Conservation (phyloP, 495 filamentous ascomycete genomes). For the Penicillium roqueforti region DNA sequence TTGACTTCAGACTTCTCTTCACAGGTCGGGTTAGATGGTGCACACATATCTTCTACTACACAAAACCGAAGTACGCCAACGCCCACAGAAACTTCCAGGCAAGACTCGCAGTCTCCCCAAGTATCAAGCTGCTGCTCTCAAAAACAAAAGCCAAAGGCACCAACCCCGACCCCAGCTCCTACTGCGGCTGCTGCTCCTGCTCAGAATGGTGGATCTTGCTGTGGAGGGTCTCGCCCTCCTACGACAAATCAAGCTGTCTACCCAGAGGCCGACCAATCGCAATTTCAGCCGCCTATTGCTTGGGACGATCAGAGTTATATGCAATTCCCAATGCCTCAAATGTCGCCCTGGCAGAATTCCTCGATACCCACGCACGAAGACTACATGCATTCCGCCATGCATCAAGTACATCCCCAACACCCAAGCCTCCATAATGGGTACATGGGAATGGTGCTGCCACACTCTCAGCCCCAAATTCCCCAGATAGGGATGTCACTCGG, state of each 20-base stretch:
- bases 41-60: background rate
- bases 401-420: constrained; percentile 9
- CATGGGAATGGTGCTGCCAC: background rate
- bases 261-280: constrained; percentile 1
- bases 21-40: constrained; percentile 7
- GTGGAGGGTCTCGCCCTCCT: constrained; percentile 19
- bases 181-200: constrained; percentile 11
- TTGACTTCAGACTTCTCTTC: constrained; percentile 8
- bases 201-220: constrained; percentile 30
- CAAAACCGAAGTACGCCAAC: background rate
- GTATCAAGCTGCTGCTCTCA: constrained; percentile 30
- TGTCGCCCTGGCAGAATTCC: constrained; percentile 26
- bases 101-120: constrained; percentile 1
- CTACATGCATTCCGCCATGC: constrained; percentile 17
- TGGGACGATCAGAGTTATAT: constrained; percentile 19
- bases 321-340: constrained; percentile 15
- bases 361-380: constrained; percentile 10
- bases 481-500: background rate
- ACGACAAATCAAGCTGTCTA: background rate
- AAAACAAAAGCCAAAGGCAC: constrained; percentile 21
- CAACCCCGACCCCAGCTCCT: constrained; percentile 10
- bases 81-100: background rate
- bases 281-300: constrained; percentile 2
- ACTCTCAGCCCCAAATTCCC: background rate
- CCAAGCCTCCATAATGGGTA: constrained; percentile 17